A percentile compares a stretch with the other conserved stretches of the same genome.
These are phyloP conservation scores for Diaporthe citriasiana DNA, from an alignment of 2,329 filamentous ascomycete species.

Conservation along the genomic window DNA sequence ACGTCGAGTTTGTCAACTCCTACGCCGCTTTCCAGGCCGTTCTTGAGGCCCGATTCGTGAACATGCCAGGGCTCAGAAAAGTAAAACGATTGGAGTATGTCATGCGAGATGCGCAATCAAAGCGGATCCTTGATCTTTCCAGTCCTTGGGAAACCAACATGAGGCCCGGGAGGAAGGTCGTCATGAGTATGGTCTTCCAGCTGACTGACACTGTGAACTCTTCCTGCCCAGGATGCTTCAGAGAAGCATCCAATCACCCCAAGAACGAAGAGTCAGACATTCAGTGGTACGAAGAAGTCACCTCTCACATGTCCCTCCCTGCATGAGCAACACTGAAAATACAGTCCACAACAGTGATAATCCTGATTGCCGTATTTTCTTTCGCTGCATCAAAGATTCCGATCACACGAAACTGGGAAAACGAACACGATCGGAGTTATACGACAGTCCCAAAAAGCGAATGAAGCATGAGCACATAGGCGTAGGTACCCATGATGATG, in stretches of 20 bases:
- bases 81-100: conserved; percentile 29
- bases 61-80: conserved; percentile 25
- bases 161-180: conserved; percentile 17
- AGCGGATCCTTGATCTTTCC: background rate
- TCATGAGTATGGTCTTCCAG: conserved; percentile 35
- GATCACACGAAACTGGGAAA: background rate
- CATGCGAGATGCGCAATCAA: conserved; percentile 8
- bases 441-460: background rate
- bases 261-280: background rate
- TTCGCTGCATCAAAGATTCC: background rate
- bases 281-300: conserved; percentile 13
- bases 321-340: background rate
- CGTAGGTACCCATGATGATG: background rate
- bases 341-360: background rate
- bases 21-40: conserved; percentile 20
- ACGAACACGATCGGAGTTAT: background rate
- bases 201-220: background rate
- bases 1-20: conserved; percentile 26
- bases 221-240: conserved; percentile 16
- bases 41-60: conserved; percentile 19
- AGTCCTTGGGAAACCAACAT: conserved; percentile 1
- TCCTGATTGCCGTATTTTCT: conserved; percentile 1
- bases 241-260: background rate
- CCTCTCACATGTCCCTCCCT: background rate
- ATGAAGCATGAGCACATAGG: background rate